phyloP scores from a whole-genome alignment of 208 protist genomes.

The Hexamita inflata region DNA sequence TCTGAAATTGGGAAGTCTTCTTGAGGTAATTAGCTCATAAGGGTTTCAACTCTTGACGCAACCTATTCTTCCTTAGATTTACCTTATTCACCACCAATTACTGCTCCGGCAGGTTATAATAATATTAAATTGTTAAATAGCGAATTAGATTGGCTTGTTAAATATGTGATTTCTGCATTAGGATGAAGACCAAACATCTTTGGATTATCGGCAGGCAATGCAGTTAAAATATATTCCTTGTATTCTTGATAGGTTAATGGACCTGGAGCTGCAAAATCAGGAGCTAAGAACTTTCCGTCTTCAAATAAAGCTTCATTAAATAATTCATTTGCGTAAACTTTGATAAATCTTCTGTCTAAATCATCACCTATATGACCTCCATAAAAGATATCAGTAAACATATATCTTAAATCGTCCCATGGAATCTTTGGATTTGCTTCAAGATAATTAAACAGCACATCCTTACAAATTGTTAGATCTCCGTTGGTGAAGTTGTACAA shows the following conservation, averaged over 20 bases:
- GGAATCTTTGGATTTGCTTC: constrained; percentile 64
- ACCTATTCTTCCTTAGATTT: constrained; percentile 45
- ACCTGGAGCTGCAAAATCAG: constrained; percentile 61
- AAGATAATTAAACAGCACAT: constrained; percentile 88
- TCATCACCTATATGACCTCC: constrained; percentile 95
- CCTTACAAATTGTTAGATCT: constrained; percentile 81
- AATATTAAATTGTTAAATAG: constrained; percentile 85
- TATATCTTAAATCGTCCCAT: constrained; percentile 91
- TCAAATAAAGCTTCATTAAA: constrained; percentile 26
- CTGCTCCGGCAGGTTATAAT: constrained; percentile 70
- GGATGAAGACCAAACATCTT: constrained; percentile 87
- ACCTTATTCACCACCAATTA: constrained; percentile 55
- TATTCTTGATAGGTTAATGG: constrained; percentile 69
- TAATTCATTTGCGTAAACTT: constrained; percentile 64
- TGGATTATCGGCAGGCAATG: constrained; percentile 68
- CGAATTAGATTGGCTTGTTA: constrained; percentile 70
- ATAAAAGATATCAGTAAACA: constrained; percentile 98
- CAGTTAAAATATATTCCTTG: constrained; percentile 69
- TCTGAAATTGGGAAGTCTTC: constrained; percentile 52
- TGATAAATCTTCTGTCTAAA: constrained; percentile 83
- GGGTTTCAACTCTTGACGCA: constrained; percentile 47
- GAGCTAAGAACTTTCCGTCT: constrained; percentile 58
- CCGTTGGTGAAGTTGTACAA: constrained; percentile 87
- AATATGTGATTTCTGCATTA: constrained; percentile 94
- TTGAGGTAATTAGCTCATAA: constrained; percentile 50